Conservation (phyloP, 1,139 yeast species). For the Pichia sp. region DNA sequence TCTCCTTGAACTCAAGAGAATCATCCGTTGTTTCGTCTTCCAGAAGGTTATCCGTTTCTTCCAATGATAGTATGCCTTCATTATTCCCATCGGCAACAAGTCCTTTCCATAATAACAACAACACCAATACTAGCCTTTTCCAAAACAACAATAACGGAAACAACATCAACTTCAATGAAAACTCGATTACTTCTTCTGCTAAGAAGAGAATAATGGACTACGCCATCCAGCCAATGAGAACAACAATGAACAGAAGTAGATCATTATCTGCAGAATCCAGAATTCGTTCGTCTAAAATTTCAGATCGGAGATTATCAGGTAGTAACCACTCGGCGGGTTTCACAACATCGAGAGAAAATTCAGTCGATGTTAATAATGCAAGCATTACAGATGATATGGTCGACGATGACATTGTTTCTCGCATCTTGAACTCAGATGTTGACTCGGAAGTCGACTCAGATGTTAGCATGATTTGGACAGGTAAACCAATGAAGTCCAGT, state of each 20-base stretch:
- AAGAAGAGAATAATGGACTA: slow-evolving; percentile 15
- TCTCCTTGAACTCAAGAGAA: slow-evolving; percentile 24
- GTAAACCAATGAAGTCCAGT: neutral
- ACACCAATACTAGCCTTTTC: neutral
- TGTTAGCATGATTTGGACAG: slow-evolving; percentile 1
- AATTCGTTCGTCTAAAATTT: slow-evolving; percentile 9
- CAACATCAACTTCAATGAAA: neutral
- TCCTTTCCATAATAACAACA: slow-evolving; percentile 10
- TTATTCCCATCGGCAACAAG: slow-evolving; percentile 25
- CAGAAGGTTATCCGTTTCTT: slow-evolving; percentile 26
- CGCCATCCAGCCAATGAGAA: slow-evolving; percentile 14
- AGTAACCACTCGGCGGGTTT: neutral
- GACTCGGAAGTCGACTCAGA: slow-evolving; percentile 16
- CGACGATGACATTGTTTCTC: slow-evolving; percentile 7
- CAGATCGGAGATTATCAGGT: slow-evolving; percentile 14
- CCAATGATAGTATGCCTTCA: slow-evolving; percentile 26
- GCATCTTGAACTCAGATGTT: slow-evolving; percentile 13
- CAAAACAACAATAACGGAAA: neutral
- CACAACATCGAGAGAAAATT: slow-evolving; percentile 8
- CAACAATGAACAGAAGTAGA: slow-evolving; percentile 14
- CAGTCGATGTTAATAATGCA: slow-evolving; percentile 4
- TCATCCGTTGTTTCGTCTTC: slow-evolving; percentile 27
- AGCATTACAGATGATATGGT: neutral
- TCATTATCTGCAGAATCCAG: slow-evolving; percentile 20
- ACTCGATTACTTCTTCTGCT: slow-evolving; percentile 7